Conservation (phyloP, 2,329 filamentous ascomycete genomes). For the Trichoderma afroharzianum region DNA sequence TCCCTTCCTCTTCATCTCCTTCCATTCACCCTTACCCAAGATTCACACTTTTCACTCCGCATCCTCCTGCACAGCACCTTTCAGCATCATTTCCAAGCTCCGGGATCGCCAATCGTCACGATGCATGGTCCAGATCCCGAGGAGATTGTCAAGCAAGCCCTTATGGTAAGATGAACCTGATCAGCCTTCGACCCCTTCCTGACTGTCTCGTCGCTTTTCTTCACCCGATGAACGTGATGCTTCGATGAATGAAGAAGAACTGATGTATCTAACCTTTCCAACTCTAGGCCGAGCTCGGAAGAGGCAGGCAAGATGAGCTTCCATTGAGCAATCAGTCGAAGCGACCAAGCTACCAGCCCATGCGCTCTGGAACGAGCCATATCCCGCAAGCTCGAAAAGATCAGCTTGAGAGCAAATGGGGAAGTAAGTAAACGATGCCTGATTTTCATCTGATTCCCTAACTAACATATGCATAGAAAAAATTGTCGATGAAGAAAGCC, state of each 20-base stretch:
- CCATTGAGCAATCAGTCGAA: slow-evolving; percentile 20
- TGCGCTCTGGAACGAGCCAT: slow-evolving; percentile 16
- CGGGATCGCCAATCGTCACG: background rate
- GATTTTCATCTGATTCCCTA: no score
- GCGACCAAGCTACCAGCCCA: slow-evolving; percentile 20
- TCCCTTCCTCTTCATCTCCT: background rate
- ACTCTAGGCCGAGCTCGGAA: slow-evolving; percentile 24
- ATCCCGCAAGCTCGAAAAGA: slow-evolving; percentile 17
- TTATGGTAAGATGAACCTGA: background rate
- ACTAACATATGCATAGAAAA: slow-evolving; percentile 17
- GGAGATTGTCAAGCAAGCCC: background rate
- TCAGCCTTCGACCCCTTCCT: background rate
- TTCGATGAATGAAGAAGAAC: background rate
- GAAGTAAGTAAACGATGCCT: slow-evolving; percentile 14
- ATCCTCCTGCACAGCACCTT: background rate
- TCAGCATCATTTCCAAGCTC: background rate
- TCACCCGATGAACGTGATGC: background rate
- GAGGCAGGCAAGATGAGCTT: slow-evolving; percentile 24
- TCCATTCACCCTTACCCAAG: background rate
- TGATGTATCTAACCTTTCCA: background rate
- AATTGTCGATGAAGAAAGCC: slow-evolving; percentile 24
- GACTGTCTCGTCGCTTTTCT: background rate
- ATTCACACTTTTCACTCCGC: background rate
- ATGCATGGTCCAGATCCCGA: background rate
- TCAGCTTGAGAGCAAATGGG: slow-evolving; percentile 21